Percentiles rank a stretch among this genome's conserved stretches.
Evolutionary conservation across 768 basidiomycete genomes (phyloP).

Genomic region (Boletus rubescentipes): DNA sequence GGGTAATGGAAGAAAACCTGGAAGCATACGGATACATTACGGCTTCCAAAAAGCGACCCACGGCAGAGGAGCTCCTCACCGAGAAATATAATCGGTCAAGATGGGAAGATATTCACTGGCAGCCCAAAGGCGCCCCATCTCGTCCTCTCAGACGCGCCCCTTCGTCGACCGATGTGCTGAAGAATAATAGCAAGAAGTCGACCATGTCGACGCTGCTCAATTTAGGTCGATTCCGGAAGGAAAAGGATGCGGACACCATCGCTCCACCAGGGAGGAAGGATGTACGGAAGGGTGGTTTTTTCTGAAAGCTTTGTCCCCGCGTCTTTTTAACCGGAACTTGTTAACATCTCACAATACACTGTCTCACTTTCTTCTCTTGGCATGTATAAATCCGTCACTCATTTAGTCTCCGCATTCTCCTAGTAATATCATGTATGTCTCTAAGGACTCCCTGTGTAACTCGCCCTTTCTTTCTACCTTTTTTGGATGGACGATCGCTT

Average conservation of each 20-base stretch:
- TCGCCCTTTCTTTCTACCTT: no score
- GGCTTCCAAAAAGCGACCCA: no score
- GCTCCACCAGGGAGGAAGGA: conserved; percentile 7
- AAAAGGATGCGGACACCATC: conserved; percentile 3
- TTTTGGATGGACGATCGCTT: no score
- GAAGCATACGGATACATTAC: no score
- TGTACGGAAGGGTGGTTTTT: not conserved
- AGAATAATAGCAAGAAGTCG: conserved; percentile 5
- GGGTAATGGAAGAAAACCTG: no score
- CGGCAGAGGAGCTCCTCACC: not conserved
- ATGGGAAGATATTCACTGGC: not conserved
- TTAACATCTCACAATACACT: not conserved
- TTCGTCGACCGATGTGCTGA: conserved; percentile 6
- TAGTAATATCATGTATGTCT: no score
- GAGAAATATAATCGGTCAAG: not conserved
- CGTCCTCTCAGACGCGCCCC: conserved; percentile 10
- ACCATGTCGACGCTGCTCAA: conserved; percentile 10
- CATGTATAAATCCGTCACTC: no score
- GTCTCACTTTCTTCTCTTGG: not conserved
- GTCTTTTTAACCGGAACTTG: not conserved
- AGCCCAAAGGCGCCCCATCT: not conserved
- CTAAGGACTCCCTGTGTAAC: no score
- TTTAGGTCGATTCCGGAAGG: conserved; percentile 1
- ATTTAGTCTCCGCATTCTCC: no score
- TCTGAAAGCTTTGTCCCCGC: not conserved